Percentiles rank a stretch among this genome's conserved stretches.
phyloP scores from a whole-genome alignment of 1,284 basidiomycete species.

The Austroboletus niveus region DNA sequence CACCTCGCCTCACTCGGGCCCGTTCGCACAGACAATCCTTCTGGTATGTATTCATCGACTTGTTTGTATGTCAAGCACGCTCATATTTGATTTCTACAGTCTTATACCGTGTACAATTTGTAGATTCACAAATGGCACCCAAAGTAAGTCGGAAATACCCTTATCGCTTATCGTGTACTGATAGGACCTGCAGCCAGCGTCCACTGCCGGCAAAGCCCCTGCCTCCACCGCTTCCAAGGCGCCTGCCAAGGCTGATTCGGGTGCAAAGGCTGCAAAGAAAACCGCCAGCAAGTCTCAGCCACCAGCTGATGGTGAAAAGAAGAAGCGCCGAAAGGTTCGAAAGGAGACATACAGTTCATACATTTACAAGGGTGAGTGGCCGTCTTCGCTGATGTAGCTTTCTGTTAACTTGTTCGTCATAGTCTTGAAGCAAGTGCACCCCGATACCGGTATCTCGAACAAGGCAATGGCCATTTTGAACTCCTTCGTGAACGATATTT shows the following conservation, averaged over 20 bases:
- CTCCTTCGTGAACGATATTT: constrained; percentile 76
- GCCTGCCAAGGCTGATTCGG: constrained; percentile 71
- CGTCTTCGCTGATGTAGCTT: constrained; percentile 24
- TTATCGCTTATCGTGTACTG: constrained; percentile 15
- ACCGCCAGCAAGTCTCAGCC: constrained; percentile 66
- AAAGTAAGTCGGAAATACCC: constrained; percentile 21
- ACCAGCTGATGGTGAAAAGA: constrained; percentile 71
- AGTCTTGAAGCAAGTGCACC: constrained; percentile 75
- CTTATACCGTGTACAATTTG: constrained; percentile 32
- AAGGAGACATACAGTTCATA: constrained; percentile 94
- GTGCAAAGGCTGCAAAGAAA: constrained; percentile 84
- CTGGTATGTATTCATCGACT: constrained; percentile 22
- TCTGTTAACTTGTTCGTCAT: neutral
- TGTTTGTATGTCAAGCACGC: constrained; percentile 3
- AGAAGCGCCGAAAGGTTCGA: constrained; percentile 85
- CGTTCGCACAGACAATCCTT: constrained; percentile 17
- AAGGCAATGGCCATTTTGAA: constrained; percentile 82
- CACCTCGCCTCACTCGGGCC: constrained; percentile 16
- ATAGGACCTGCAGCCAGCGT: constrained; percentile 55
- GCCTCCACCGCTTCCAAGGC: constrained; percentile 78
- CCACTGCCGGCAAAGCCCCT: constrained; percentile 77
- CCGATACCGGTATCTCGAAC: constrained; percentile 81
- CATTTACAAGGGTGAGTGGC: constrained; percentile 79
- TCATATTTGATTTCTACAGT: constrained; percentile 23
- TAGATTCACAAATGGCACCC: constrained; percentile 32